Evolutionary conservation across 2,329 filamentous ascomycete species (phyloP), one percentile per base, ranked within the genome.

Genomic region (Colletotrichum chlorophyti): DNA sequence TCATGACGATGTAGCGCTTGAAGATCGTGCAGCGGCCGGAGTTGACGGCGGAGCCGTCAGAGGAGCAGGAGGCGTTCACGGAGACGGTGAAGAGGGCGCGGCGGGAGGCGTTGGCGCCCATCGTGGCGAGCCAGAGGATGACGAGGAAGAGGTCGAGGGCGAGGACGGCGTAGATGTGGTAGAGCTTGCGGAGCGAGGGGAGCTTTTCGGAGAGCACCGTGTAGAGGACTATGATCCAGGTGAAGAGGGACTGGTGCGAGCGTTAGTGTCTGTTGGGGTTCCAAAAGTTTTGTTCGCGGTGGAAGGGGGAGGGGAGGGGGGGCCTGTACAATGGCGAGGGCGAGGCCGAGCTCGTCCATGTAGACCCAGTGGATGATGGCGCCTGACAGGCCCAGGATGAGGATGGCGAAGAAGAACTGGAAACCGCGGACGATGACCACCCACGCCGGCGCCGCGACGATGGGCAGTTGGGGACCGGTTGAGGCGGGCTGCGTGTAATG

Each of bases 61-160:
- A 65, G 14, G 70, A 64, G 58, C 65, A 70, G 53, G 71, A 74
- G 3, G 66, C 66, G 9, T 32, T 62, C 3, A 76, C 73, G 4
- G 32, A 47, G 12, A 72, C 65, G 8, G 62, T 66, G 64, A 76
- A 81, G 15, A 59, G 59, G 29, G 71, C 69, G 26, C 79, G 74
- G 48, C 64, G 68, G 17, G 74, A 70, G 8, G 79, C 79, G 12
- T 71, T 71, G 23, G 76, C 72, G 29, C 66, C 74, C 65, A 73
- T 68, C n/a, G 74, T 72, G 0, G 76, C 72, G 15, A 82, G 74
- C 80, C 80, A 82, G 50, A 82, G 71, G 53, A 82, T 63, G 42
- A 76, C 64, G 67, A 82, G 69, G 38, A 80, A 66, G 4, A 65
- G 70, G 41, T 82, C 79, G 19, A 82, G 69, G 12, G 68, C 68